Evolutionary conservation across 164 flowering plant species (phyloP), one percentile per base, ranked within the genome.

Genomic region (Sedum album): DNA sequence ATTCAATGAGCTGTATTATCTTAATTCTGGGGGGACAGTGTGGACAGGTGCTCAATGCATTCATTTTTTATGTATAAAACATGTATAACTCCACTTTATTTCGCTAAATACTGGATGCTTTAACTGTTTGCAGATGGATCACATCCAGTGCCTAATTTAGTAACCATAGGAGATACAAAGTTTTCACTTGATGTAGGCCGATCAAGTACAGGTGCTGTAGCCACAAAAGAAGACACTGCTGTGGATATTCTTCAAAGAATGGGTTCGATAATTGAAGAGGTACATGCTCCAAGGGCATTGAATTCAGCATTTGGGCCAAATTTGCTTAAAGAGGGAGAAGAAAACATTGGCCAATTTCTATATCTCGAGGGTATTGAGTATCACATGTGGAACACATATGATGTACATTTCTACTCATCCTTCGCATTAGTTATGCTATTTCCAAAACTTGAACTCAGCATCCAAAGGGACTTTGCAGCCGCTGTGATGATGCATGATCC

Each of bases 351-450:
- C 30, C 91, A 85, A 65, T 88, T 91, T 73, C 84, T 93, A n/a
- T 91, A 88, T 70, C 79, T 83, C 18, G 98, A 93, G 78, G 98
- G 98, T 60, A 77, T 84, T 17, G 97, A 93, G 70, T 93, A 91
- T 73, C 84, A 49, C 51, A 91, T 93, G 98, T 93, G 96, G 97
- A 89, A 90, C 78, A 91, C 98, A 38, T 89, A 91, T 74, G 98
- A 93, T 68, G 98, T 93, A 44, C 97, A 89, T 72, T 93, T 93
- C 75, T 93, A 93, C 70, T 81, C 98, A 15, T 93, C 98, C 17
- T 93, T 89, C 75, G 84, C 98, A 2, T 73, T 93, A 33, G 55
- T 88, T 70, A 83, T 80, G 83, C 77, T 88, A 31, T 93, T 89
- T 74, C 98, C 97, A 1, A 82, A 93, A 74, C 84, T 93, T 65